Conservation (phyloP, 345 rosid genomes). For the Lepidium aucheri region DNA sequence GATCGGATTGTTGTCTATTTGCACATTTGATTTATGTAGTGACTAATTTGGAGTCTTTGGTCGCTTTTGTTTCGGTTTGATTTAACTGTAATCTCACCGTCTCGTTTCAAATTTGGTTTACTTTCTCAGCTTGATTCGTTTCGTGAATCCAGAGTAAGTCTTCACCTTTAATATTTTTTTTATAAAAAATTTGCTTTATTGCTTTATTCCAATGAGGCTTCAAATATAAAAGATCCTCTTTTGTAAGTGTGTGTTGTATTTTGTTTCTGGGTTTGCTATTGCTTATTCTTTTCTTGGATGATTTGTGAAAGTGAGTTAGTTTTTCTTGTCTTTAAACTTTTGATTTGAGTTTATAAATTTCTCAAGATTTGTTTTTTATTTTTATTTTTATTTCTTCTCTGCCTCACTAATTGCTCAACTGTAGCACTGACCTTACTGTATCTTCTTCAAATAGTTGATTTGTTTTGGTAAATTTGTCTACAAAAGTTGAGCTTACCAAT, state of each 20-base stretch:
- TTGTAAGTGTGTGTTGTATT: background rate
- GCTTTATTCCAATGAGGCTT: conserved; percentile 10
- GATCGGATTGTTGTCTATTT: background rate
- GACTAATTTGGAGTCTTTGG: background rate
- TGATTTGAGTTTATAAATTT: background rate
- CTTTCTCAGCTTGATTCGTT: conserved; percentile 21
- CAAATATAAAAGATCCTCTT: background rate
- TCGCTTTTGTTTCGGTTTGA: conserved; percentile 4
- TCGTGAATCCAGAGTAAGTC: conserved; percentile 24
- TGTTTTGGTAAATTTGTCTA: background rate
- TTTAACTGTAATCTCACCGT: background rate
- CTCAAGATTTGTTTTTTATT: background rate
- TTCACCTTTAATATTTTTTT: background rate
- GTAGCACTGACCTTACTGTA: conserved; percentile 6
- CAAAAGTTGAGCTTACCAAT: background rate
- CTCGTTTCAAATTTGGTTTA: background rate
- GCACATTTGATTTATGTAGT: conserved; percentile 10
- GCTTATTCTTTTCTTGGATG: conserved; percentile 16
- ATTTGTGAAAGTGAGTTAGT: background rate
- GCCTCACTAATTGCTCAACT: conserved; percentile 15
- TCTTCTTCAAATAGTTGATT: conserved; percentile 1
- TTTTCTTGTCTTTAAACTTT: background rate
- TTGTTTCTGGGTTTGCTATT: conserved; percentile 13
- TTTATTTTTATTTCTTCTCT: background rate
- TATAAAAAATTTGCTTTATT: background rate